phyloP scores from a whole-genome alignment of 306 rosid genomes.

The Rosa rugosa region DNA sequence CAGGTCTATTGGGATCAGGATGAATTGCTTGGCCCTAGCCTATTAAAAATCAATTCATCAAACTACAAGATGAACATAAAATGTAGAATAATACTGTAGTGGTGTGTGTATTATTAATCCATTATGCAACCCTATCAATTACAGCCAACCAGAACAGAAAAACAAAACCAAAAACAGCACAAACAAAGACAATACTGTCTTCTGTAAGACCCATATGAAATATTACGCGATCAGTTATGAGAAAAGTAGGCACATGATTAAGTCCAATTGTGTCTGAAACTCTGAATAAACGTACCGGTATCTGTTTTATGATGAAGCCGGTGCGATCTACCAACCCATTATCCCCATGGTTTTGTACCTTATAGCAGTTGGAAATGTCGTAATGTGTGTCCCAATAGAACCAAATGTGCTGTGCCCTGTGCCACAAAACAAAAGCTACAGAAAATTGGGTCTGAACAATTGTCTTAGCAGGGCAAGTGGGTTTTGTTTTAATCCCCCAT shows the following conservation, averaged over 20 bases:
- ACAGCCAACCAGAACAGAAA: background rate
- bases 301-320: background rate
- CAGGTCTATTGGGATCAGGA: background rate
- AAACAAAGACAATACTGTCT: background rate
- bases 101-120: background rate
- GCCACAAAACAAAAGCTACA: constrained; percentile 6
- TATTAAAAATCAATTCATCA: background rate
- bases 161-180: background rate
- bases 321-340: background rate
- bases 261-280: background rate
- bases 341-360: background rate
- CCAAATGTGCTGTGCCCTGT: background rate
- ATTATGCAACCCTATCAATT: background rate
- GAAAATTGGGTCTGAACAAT: background rate
- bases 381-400: background rate
- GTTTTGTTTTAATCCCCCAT: background rate
- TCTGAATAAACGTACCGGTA: background rate
- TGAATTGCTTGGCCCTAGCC: background rate
- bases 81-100: background rate
- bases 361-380: background rate
- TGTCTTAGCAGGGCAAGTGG: constrained; percentile 5
- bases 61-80: background rate
- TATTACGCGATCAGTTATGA: background rate
- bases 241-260: constrained; percentile 5
- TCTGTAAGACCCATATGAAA: background rate